Evolutionary conservation across 208 protist genomes (phyloP).

Genomic region (Acanthamoeba lenticulata): DNA sequence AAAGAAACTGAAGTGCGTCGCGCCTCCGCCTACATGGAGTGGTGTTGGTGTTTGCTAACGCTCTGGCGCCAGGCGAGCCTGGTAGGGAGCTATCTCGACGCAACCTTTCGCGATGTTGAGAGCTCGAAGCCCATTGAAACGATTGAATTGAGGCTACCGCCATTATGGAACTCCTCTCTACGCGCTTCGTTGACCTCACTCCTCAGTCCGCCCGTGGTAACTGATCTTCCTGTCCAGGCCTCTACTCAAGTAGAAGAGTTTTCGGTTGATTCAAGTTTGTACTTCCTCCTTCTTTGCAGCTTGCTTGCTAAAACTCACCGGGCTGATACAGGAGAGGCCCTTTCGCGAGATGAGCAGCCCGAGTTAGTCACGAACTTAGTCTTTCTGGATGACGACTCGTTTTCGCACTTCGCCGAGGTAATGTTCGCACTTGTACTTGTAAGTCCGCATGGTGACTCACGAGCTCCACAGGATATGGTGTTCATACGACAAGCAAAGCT

Average conservation of each 20-base stretch:
- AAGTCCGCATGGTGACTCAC: neutral
- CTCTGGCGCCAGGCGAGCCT: no score
- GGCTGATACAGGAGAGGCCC: neutral
- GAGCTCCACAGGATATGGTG: neutral
- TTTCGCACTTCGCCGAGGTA: slow-evolving; percentile 25
- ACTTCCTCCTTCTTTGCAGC: neutral
- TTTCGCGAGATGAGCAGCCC: neutral
- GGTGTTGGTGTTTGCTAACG: no score
- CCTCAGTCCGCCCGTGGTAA: neutral
- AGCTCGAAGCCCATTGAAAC: neutral
- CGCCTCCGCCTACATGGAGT: no score
- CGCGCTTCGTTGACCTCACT: neutral
- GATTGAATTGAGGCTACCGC: slow-evolving; percentile 1
- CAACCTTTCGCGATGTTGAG: neutral
- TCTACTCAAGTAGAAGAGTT: no score
- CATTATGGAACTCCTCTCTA: neutral
- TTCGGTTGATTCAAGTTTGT: no score
- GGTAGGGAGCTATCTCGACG: neutral
- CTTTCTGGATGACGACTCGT: neutral
- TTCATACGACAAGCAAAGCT: slow-evolving; percentile 35
- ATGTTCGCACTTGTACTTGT: neutral
- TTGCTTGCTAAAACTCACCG: neutral
- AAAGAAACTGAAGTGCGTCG: no score
- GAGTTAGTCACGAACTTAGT: neutral
- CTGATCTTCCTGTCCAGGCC: neutral